Evolutionary conservation across 2,329 filamentous ascomycete species (phyloP), one percentile per base, ranked within the genome.

Genomic region (Alternaria sp.): DNA sequence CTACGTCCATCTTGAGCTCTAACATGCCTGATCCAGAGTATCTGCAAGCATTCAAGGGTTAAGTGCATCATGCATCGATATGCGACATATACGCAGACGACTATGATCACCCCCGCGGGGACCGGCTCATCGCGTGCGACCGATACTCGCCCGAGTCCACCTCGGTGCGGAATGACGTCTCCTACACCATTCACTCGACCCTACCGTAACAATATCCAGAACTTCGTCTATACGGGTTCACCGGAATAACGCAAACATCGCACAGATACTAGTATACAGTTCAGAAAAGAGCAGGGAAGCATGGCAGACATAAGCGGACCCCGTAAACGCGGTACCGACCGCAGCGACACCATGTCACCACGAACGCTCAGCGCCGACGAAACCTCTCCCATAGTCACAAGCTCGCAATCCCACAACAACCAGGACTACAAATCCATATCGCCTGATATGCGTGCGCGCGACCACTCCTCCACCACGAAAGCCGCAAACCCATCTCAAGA

Each of bases 381-480:
- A 62, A 62, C 64, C 8, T 67, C 64, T 9, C 70, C 74, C 14
- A 76, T 77, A 32, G 64, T 70, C 53, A 20, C 41, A 6, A n/a
- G 65, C 24, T 51, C 48, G 32, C 49, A 54, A 24, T 16, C 12
- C 16, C 30, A 26, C 12, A 4, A 9, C 11, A 3, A 9, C 30
- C 3, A 55, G 46, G 68, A 72, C 30, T 75, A 76, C 51, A 59
- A 70, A 9, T 66, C 72, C 9, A 73, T 75, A 48, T 70, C 66
- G 59, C 49, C 41, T 26, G 44, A 38, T 36, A 56, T 44, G 38
- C 41, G 57, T 36, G 56, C 59, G 24, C 41, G 56, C 41, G 12
- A 44, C n/a, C 47, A 34, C 38, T 34, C 12, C 36, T 36, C 51
- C 16, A 39, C 34, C 14, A 38, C 22, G 3, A 28, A 55, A 49